phyloP scores from a whole-genome alignment of 345 rosid species.

The Eucalyptus pauciflora region DNA sequence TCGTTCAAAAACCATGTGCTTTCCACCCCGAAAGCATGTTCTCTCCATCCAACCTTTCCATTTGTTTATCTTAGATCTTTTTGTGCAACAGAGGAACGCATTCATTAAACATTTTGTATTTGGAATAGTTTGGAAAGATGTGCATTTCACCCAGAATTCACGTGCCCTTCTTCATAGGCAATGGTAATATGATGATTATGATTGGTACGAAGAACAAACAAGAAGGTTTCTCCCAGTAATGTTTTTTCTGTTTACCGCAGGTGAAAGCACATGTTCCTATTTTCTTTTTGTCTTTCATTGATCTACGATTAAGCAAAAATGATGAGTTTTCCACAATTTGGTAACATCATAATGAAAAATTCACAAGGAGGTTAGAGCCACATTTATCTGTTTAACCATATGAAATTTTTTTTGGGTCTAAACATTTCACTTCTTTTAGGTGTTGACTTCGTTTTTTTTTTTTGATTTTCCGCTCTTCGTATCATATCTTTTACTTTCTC shows the following conservation, averaged over 20 bases:
- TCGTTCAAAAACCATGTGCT: background rate
- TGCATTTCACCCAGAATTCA: background rate
- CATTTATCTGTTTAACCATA: too few relatives aligned
- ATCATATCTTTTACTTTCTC: background rate
- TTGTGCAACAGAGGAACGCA: background rate
- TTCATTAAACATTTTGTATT: background rate
- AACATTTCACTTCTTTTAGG: too few relatives aligned
- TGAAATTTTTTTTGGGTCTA: too few relatives aligned
- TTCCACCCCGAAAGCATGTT: background rate
- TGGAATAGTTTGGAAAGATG: background rate
- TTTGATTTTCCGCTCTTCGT: fast-evolving
- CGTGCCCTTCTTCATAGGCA: background rate
- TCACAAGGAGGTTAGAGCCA: too few relatives aligned
- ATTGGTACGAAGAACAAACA: background rate
- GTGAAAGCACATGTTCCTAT: too few relatives aligned
- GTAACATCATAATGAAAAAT: too few relatives aligned
- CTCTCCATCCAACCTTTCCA: background rate
- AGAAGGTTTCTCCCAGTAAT: too few relatives aligned
- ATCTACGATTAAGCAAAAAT: too few relatives aligned
- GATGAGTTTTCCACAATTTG: too few relatives aligned
- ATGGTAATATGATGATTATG: background rate
- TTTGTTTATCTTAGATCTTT: background rate
- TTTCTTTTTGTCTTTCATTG: too few relatives aligned
- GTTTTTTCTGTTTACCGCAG: too few relatives aligned
- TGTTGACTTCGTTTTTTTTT: too few relatives aligned